These are phyloP conservation scores for Ogataea glucozyma DNA, from an alignment of 805 yeast genomes.

Conservation along the genomic window DNA sequence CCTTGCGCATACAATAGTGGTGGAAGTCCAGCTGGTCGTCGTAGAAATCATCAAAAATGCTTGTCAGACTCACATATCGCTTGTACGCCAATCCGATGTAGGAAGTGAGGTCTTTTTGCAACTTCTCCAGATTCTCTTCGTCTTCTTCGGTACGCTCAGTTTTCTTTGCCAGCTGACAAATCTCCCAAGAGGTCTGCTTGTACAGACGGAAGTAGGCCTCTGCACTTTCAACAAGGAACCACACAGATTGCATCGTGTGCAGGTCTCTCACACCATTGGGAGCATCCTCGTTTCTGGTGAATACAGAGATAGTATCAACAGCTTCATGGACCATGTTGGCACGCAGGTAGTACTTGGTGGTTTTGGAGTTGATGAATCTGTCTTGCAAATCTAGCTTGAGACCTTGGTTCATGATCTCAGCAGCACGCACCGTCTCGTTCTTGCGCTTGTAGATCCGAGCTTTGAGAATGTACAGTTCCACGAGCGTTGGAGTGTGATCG, in stretches of 20 bases:
- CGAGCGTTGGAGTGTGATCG: slow-evolving; percentile 76
- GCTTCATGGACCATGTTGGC: slow-evolving; percentile 77
- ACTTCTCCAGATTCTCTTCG: slow-evolving; percentile 44
- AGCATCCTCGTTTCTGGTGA: slow-evolving; percentile 81
- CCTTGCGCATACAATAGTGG: slow-evolving; percentile 85
- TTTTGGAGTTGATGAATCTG: slow-evolving; percentile 84
- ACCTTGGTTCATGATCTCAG: slow-evolving; percentile 65
- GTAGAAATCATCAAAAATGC: slow-evolving; percentile 67
- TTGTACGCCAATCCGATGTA: slow-evolving; percentile 75
- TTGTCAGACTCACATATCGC: slow-evolving; percentile 66
- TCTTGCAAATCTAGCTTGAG: slow-evolving; percentile 83
- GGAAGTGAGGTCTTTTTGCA: slow-evolving; percentile 31
- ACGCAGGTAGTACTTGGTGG: slow-evolving; percentile 80
- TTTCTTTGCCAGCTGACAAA: slow-evolving; percentile 15
- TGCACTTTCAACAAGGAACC: slow-evolving; percentile 85
- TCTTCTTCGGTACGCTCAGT: slow-evolving; percentile 34
- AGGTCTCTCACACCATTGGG: slow-evolving; percentile 85
- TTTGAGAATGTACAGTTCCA: slow-evolving; percentile 77
- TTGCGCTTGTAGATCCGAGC: slow-evolving; percentile 77
- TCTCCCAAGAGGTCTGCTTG: slow-evolving; percentile 31
- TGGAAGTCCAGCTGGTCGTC: slow-evolving; percentile 95
- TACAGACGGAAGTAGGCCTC: slow-evolving; percentile 73
- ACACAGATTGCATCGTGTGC: slow-evolving; percentile 85
- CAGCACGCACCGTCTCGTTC: slow-evolving; percentile 64
- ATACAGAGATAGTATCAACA: slow-evolving; percentile 67